Conservation (phyloP, 768 basidiomycete species). For the Scleroderma citrinum region DNA sequence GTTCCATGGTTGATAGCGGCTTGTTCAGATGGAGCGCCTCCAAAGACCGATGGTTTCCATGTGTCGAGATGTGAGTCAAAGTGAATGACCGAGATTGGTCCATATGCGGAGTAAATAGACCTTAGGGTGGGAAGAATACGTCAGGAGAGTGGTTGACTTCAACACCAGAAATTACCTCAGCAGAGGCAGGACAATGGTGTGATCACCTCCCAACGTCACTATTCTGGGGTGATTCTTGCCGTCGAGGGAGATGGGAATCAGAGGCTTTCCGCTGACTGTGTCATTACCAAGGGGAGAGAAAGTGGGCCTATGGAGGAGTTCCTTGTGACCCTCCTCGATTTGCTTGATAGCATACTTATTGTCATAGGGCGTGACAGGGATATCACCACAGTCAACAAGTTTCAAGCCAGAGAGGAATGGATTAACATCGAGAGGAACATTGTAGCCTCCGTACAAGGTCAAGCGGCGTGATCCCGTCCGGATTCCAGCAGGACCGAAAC, state of each 20-base stretch:
- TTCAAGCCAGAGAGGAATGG: slow-evolving; percentile 65
- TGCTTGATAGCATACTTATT: slow-evolving; percentile 68
- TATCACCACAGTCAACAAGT: slow-evolving; percentile 75
- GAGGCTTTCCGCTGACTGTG: slow-evolving; percentile 48
- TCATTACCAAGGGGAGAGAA: slow-evolving; percentile 62
- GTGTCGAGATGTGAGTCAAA: slow-evolving; percentile 84
- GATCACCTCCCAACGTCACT: slow-evolving; percentile 83
- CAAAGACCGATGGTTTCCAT: slow-evolving; percentile 72
- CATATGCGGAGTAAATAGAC: slow-evolving; percentile 72
- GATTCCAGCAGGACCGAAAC: slow-evolving; percentile 83
- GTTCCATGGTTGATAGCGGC: slow-evolving; percentile 83
- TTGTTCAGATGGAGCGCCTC: slow-evolving; percentile 64
- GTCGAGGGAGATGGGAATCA: slow-evolving; percentile 57
- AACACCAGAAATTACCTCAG: slow-evolving; percentile 27
- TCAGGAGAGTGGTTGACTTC: background rate
- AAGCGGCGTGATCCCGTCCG: slow-evolving; percentile 72
- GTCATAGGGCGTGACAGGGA: slow-evolving; percentile 74
- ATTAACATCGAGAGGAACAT: slow-evolving; percentile 66
- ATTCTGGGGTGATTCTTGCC: slow-evolving; percentile 74
- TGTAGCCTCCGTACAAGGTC: slow-evolving; percentile 73
- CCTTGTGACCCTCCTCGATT: slow-evolving; percentile 68
- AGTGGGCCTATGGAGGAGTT: slow-evolving; percentile 57
- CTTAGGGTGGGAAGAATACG: slow-evolving; percentile 26
- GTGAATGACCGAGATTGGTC: slow-evolving; percentile 77
- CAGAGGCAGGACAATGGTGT: slow-evolving; percentile 71